A percentile compares a stretch with the other conserved stretches of the same genome.
Evolutionary conservation across 768 basidiomycete species (phyloP).

Genomic region (Phallus indusiatus): DNA sequence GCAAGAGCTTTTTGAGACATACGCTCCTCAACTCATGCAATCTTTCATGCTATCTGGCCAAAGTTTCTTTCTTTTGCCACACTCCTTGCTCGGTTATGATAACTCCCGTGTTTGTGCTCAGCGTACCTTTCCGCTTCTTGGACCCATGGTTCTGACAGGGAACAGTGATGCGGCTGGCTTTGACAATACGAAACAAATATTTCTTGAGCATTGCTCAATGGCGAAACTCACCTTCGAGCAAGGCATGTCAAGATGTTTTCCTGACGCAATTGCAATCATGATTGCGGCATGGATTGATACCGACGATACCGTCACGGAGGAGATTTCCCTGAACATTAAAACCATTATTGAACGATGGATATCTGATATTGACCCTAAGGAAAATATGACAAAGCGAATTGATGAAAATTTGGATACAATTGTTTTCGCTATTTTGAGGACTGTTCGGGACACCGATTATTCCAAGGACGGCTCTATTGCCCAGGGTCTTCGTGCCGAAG

Average conservation of each 20-base stretch:
- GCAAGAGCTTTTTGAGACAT: constrained; percentile 62
- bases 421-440: constrained; percentile 47
- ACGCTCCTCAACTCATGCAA: constrained; percentile 66
- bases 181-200: constrained; percentile 34
- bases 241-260: constrained; percentile 54
- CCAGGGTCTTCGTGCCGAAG: constrained; percentile 31
- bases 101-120: constrained; percentile 58
- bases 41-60: constrained; percentile 44
- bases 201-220: constrained; percentile 53
- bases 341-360: constrained; percentile 10
- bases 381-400: constrained; percentile 15
- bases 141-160: constrained; percentile 48
- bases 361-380: neutral
- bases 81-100: constrained; percentile 65
- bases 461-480: constrained; percentile 41
- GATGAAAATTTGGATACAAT: constrained; percentile 45
- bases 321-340: constrained; percentile 24
- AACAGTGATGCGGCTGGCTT: constrained; percentile 19
- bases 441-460: constrained; percentile 60
- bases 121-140: constrained; percentile 56
- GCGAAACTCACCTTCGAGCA: constrained; percentile 38
- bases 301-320: constrained; percentile 9
- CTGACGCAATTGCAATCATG: constrained; percentile 57
- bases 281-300: constrained; percentile 39
- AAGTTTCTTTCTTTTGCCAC: constrained; percentile 57